These are phyloP conservation scores for Trametopsis cervina DNA, from an alignment of 768 basidiomycete genomes.

Conservation along the genomic window DNA sequence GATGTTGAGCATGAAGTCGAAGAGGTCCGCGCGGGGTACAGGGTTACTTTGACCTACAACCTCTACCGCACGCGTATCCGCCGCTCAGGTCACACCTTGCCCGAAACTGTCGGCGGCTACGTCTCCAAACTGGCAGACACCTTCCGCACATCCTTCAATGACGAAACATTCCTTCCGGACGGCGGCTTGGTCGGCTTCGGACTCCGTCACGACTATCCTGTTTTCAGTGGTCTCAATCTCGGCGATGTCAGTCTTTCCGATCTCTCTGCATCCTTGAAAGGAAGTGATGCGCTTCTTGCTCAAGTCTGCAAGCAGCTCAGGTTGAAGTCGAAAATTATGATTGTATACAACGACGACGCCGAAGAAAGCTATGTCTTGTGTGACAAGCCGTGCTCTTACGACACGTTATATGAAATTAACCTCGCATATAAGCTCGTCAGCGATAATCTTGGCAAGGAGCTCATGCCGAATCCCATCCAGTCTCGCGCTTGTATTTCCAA, in stretches of 20 bases:
- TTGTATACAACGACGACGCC: not conserved
- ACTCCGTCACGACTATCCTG: constrained; percentile 28
- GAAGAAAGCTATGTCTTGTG: not conserved
- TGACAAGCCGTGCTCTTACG: too few relatives aligned
- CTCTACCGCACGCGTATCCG: constrained; percentile 17
- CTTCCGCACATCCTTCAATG: constrained; percentile 21
- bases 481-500: too few relatives aligned
- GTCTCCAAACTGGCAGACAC: too few relatives aligned
- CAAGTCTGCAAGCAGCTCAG: not conserved
- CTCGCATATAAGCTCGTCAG: too few relatives aligned
- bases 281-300: constrained; percentile 6
- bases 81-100: not conserved
- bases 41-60: constrained; percentile 38
- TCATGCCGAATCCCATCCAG: too few relatives aligned
- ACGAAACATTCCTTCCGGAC: constrained; percentile 26
- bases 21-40: constrained; percentile 30
- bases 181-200: constrained; percentile 35
- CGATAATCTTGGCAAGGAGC: too few relatives aligned
- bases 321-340: not conserved
- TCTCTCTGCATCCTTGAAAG: constrained; percentile 6
- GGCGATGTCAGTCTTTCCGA: not conserved
- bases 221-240: constrained; percentile 4
- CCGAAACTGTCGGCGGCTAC: constrained; percentile 1
- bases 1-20: constrained; percentile 38
- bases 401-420: too few relatives aligned